Evolutionary conservation across 768 basidiomycete species (phyloP), one percentile per base, ranked within the genome.

Genomic region (Pisolithus marmoratus): DNA sequence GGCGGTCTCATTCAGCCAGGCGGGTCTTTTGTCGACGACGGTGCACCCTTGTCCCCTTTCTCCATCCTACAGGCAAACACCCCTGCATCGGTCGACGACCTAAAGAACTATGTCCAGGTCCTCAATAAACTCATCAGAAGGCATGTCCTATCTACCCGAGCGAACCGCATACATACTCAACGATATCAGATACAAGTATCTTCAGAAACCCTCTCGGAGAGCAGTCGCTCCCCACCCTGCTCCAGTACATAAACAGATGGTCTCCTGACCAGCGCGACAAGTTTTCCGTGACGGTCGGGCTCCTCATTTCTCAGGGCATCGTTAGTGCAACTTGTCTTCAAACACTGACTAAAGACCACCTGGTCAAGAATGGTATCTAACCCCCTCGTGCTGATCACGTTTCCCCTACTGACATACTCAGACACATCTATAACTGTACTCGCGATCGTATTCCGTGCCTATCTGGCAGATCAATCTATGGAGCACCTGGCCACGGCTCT

Each of bases 1-100:
- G 95, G 95, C 46, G 92, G 93, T 38, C 86, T 99, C 57, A 83
- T 99, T 61, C 94, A 97, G 71, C 96, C 95, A 19, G 95, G 95
- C 48, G 95, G 95, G 54, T 82, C 76, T 62, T 94, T 90, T 72
- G 62, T 97, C 71, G 93, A 96, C 52, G 90, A 93, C 55, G 84
- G 83, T 46, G 85, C 87, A 20, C 87, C 90, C 26, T 76, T 83
- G 14, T 93, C 87, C 36, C 90, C 94, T 37, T 94, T 97, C 75
- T 87, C 91, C 51, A 76, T 94, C 66, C 82, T 90, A 74, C 84
- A 85, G 58, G 86, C 86, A 60, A 82, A 84, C 63, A 81, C 85
- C 63, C 85, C 90, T 54, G 83, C 79, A 59, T 80, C 89, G 68
- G 74, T 85, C 65, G 86, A 85, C 49, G 90, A 95, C 74, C 74